Conservation (phyloP, 768 basidiomycete species). For the Pleurotus tuoliensis region DNA sequence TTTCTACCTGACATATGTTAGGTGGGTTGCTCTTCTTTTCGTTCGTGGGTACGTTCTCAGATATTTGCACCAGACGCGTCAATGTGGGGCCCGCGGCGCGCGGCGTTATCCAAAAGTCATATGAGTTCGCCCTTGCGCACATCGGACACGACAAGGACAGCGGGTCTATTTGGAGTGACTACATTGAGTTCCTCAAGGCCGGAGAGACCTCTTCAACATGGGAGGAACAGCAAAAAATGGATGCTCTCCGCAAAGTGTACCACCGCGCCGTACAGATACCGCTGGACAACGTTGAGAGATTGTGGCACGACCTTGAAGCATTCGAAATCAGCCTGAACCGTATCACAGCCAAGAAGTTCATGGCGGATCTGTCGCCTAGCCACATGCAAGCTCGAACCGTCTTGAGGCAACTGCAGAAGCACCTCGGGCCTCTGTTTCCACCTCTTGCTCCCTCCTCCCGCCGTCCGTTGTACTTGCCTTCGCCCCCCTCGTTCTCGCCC, state of each 20-base stretch:
- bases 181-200: slow-evolving; percentile 82
- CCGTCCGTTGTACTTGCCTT: slow-evolving; percentile 59
- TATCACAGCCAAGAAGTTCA: slow-evolving; percentile 95
- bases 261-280: slow-evolving; percentile 94
- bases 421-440: slow-evolving; percentile 62
- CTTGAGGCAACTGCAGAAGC: slow-evolving; percentile 73
- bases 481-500: slow-evolving; percentile 67
- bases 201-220: slow-evolving; percentile 83
- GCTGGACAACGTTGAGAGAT: slow-evolving; percentile 83
- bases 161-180: slow-evolving; percentile 91
- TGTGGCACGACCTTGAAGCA: slow-evolving; percentile 92
- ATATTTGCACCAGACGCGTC: slow-evolving; percentile 45
- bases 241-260: slow-evolving; percentile 85
- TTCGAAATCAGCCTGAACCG: slow-evolving; percentile 89
- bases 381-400: slow-evolving; percentile 95
- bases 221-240: slow-evolving; percentile 97
- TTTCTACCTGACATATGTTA: slow-evolving; percentile 91
- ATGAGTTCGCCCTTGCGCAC: slow-evolving; percentile 87
- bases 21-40: slow-evolving; percentile 43
- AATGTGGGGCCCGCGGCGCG: slow-evolving; percentile 66
- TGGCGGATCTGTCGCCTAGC: slow-evolving; percentile 85
- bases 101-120: slow-evolving; percentile 80
- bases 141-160: slow-evolving; percentile 92
- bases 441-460: slow-evolving; percentile 29
- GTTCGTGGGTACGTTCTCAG: background rate